A percentile compares a stretch with the other conserved stretches of the same genome.
Evolutionary conservation across 192 early-diverging fungal genomes (phyloP).

Genomic region (Entophlyctis helioformis): DNA sequence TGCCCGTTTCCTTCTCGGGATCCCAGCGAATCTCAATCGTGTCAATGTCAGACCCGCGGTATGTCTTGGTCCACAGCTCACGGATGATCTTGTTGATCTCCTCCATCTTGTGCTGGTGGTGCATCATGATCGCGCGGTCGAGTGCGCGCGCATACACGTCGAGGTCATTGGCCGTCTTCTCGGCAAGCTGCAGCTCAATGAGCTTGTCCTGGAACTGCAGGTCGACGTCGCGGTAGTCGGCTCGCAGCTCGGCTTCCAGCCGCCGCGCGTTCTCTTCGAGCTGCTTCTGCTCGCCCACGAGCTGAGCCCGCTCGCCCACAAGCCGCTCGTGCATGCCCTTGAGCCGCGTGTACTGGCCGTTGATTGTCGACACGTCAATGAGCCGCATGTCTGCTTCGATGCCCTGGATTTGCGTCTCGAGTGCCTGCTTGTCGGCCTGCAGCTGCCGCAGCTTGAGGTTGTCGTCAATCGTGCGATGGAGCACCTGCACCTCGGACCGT

Average conservation of each 20-base stretch:
- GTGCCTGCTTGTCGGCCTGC: constrained; percentile 16
- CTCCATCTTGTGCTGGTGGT: constrained; percentile 89
- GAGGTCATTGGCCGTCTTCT: constrained; percentile 74
- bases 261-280: constrained; percentile 58
- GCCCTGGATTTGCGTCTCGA: constrained; percentile 17
- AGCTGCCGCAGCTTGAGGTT: constrained; percentile 36
- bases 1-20: constrained; percentile 53
- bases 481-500: constrained; percentile 8
- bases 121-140: constrained; percentile 69
- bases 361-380: constrained; percentile 13
- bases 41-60: constrained; percentile 93
- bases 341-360: constrained; percentile 11
- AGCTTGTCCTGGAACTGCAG: constrained; percentile 52
- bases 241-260: constrained; percentile 47
- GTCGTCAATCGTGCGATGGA: constrained; percentile 24
- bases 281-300: constrained; percentile 71
- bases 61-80: constrained; percentile 94
- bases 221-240: constrained; percentile 70
- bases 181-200: constrained; percentile 57
- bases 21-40: constrained; percentile 92
- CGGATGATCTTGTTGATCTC: constrained; percentile 94
- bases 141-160: constrained; percentile 78
- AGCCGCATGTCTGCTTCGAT: constrained; percentile 23
- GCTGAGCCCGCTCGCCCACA: constrained; percentile 28
- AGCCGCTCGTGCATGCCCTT: constrained; percentile 22